A percentile compares a stretch with the other conserved stretches of the same genome.
phyloP scores from a whole-genome alignment of 176 grass and related monocot genomes.

The Chrysopogon serrulatus region DNA sequence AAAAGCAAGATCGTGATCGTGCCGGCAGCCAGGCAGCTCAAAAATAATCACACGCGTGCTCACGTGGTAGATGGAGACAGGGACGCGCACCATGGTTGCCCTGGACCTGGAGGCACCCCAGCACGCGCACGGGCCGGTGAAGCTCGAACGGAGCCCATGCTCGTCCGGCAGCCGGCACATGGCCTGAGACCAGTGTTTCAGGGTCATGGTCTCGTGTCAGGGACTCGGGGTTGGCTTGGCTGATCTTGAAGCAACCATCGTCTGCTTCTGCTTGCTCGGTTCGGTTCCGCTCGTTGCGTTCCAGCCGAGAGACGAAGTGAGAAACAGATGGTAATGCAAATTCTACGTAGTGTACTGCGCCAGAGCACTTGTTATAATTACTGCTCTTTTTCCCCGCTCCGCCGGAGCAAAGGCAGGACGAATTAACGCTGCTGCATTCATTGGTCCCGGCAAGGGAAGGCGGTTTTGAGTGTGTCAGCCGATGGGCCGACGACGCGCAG shows the following conservation, averaged over 20 bases:
- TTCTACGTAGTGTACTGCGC: neutral
- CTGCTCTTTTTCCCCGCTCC: neutral
- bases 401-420: neutral
- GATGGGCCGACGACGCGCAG: slow-evolving; percentile 7
- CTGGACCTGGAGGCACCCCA: neutral
- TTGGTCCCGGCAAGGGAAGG: neutral
- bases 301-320: neutral
- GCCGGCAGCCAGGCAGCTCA: neutral
- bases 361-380: neutral
- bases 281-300: neutral
- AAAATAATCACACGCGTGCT: neutral
- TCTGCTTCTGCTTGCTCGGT: neutral
- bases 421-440: slow-evolving; percentile 28
- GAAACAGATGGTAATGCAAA: neutral
- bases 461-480: neutral
- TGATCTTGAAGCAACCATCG: neutral
- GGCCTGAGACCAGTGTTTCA: neutral
- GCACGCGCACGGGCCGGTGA: neutral
- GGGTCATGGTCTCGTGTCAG: neutral
- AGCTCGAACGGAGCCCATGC: neutral
- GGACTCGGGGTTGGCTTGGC: neutral
- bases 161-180: neutral
- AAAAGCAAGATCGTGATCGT: slow-evolving; percentile 26
- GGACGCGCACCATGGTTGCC: slow-evolving; percentile 1
- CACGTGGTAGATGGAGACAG: neutral